Evolutionary conservation across 1,139 yeast species (phyloP).

Genomic region (Groenewaldozyma auringiensis): DNA sequence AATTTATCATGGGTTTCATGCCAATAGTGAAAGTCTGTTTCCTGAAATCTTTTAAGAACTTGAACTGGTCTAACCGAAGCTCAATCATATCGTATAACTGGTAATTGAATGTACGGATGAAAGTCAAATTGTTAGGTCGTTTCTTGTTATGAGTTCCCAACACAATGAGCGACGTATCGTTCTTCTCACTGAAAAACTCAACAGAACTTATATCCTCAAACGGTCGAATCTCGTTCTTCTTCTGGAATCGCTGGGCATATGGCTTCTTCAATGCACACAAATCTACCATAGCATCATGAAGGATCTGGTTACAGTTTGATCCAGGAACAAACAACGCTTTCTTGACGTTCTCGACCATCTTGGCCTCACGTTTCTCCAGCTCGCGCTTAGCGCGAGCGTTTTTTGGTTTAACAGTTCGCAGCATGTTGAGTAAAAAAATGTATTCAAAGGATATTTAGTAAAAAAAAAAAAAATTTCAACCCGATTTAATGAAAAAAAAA

Average conservation of each 20-base stretch:
- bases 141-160: slow-evolving; percentile 78
- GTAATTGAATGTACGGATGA: slow-evolving; percentile 81
- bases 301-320: slow-evolving; percentile 62
- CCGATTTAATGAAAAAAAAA: background rate
- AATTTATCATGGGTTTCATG: slow-evolving; percentile 86
- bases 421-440: background rate
- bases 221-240: slow-evolving; percentile 84
- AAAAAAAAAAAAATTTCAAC: background rate
- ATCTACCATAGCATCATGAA: slow-evolving; percentile 88
- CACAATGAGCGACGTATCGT: slow-evolving; percentile 83
- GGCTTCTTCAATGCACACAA: slow-evolving; percentile 90
- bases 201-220: slow-evolving; percentile 84
- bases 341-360: slow-evolving; percentile 82
- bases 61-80: slow-evolving; percentile 60
- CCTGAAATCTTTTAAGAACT: slow-evolving; percentile 66
- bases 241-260: slow-evolving; percentile 72
- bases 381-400: slow-evolving; percentile 97
- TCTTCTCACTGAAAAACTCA: slow-evolving; percentile 91
- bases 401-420: slow-evolving; percentile 45
- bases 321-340: slow-evolving; percentile 91
- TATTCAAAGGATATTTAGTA: background rate
- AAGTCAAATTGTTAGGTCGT: slow-evolving; percentile 86
- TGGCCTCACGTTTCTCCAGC: slow-evolving; percentile 79
- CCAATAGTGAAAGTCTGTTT: slow-evolving; percentile 80
- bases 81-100: slow-evolving; percentile 93